These are phyloP conservation scores for Xylaria sp. DNA, from an alignment of 2,329 filamentous ascomycete genomes.

Conservation along the genomic window DNA sequence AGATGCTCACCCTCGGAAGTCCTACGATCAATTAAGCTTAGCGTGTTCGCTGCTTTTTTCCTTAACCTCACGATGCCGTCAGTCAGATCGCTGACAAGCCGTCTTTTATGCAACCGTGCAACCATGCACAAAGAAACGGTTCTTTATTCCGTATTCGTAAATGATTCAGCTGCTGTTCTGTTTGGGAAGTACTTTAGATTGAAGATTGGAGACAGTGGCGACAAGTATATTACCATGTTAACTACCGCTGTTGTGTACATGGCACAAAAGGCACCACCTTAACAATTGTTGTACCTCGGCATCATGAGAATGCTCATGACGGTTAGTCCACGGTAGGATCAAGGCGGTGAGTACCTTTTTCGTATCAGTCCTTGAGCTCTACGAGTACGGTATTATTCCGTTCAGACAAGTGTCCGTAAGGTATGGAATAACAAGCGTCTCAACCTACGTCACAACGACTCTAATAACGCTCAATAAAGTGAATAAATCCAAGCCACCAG, in stretches of 20 bases:
- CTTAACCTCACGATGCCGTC: neutral
- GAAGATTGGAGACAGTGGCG: neutral
- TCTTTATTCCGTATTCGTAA: neutral
- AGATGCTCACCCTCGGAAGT: neutral
- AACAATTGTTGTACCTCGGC: no score
- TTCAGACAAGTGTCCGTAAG: no score
- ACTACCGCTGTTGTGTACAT: neutral
- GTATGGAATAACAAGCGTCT: no score
- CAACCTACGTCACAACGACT: no score
- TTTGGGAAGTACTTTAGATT: no score
- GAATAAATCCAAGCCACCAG: neutral
- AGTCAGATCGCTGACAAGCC: neutral
- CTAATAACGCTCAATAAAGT: neutral
- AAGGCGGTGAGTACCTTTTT: neutral
- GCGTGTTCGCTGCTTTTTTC: neutral
- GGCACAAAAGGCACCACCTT: neutral
- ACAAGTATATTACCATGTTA: neutral
- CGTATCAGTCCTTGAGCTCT: no score
- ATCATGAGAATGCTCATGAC: no score
- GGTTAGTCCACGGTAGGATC: no score
- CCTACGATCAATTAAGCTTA: neutral
- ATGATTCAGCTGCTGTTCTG: neutral
- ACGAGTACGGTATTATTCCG: no score
- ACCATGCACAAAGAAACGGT: neutral
- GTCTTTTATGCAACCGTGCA: neutral